Evolutionary conservation across 2,329 filamentous ascomycete species (phyloP), one percentile per base, ranked within the genome.

Genomic region (Cercospora beticola): DNA sequence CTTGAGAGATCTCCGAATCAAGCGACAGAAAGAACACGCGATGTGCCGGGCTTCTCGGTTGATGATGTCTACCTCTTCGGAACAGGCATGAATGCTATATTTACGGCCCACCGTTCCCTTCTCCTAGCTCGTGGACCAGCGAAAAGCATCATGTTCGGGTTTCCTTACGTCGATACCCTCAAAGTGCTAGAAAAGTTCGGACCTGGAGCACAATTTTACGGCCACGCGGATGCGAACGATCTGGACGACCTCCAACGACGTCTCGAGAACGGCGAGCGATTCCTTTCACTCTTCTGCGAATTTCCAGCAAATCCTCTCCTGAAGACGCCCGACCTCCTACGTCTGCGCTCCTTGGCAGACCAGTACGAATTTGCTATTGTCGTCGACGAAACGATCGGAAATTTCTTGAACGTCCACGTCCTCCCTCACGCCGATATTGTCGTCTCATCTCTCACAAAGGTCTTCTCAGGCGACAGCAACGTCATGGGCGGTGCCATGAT

Each of bases 401-500:
- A 95, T 66, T 97, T 97, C 78, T 89, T 96, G 77, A 99, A 99
- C 78, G 90, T 97, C 75, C 93, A 98, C 78, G 92, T 99, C 4
- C 86, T 99, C 5, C 92, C 91, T 2, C 91, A 90, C 77, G 92
- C 93, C 68, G 95, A 99, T 80, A 86, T 98, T 16, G 92, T 98
- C 5, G 94, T 97, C 66, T 97, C 92, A 83, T 97, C 92, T 78
- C 84, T 99, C 68, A 98, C 95, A 60, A 99, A 99, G 80, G 91
- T 98, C 64, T 99, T 99, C 82, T 97, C 93, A 66, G 95, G 95
- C 62, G 95, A 97, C 80, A 95, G 92, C 79, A 98, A 99, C 79
- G 95, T 99, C 73, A 98, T 98, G 94, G 95, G 94, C 68, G 95
- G 95, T 67, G 84, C 87, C 72, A 83, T 85, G 14, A 84, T 90